Conservation (phyloP, 768 basidiomycete species). For the Artomyces pyxidatus region DNA sequence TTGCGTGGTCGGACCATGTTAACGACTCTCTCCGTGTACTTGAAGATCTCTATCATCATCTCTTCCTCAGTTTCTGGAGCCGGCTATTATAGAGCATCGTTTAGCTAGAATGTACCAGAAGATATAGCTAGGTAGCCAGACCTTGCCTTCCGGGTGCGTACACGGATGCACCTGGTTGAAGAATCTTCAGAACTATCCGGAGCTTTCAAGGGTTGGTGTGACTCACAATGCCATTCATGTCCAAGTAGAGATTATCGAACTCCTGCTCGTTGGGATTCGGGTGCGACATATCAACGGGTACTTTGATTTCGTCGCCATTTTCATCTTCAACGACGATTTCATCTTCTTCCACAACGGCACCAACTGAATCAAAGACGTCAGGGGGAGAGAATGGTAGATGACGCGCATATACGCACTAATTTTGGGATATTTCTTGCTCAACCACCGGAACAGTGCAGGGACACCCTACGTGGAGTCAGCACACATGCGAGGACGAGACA, state of each 20-base stretch:
- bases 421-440: conserved; percentile 98
- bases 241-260: conserved; percentile 94
- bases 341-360: conserved; percentile 79
- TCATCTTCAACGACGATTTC: conserved; percentile 59
- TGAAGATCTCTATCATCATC: conserved; percentile 98
- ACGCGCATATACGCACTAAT: conserved; percentile 53
- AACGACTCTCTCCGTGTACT: conserved; percentile 93
- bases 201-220: neutral
- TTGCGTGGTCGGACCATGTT: conserved; percentile 95
- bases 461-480: conserved; percentile 74
- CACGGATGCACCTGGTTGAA: conserved; percentile 82
- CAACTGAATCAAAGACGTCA: conserved; percentile 35
- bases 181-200: neutral
- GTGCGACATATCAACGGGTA: conserved; percentile 70
- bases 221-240: conserved; percentile 98
- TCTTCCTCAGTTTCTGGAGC: conserved; percentile 97
- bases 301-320: conserved; percentile 55
- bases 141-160: conserved; percentile 98
- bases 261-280: conserved; percentile 95
- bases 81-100: conserved; percentile 43
- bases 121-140: conserved; percentile 22
- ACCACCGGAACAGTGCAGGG: conserved; percentile 95
- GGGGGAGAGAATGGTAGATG: neutral
- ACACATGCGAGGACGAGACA: no score
- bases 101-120: neutral